Conservation (phyloP, 306 rosid species). For the Cicer cuneatum region DNA sequence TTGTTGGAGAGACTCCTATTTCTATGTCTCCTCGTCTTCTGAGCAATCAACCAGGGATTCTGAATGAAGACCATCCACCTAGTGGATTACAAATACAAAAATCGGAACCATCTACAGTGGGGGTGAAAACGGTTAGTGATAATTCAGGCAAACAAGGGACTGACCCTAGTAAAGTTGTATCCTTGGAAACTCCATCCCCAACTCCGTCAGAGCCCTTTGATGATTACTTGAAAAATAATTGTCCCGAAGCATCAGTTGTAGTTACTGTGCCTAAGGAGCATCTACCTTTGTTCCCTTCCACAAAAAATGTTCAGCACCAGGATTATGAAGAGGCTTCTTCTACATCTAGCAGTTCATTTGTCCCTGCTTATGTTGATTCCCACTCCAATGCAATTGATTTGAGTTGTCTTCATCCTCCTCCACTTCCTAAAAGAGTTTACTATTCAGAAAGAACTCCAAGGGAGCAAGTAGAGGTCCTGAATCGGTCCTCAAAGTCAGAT, state of each 20-base stretch:
- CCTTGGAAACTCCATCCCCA: conserved; percentile 47
- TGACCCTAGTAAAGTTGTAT: conserved; percentile 48
- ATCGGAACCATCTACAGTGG: conserved; percentile 50
- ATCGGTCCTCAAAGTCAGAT: conserved; percentile 79
- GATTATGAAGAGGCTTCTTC: conserved; percentile 58
- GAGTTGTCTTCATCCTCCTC: conserved; percentile 66
- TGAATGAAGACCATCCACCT: conserved; percentile 47
- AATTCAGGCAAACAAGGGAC: conserved; percentile 53
- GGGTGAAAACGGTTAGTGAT: conserved; percentile 49
- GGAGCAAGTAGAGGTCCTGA: conserved; percentile 76
- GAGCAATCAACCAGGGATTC: conserved; percentile 48
- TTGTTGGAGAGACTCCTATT: conserved; percentile 49
- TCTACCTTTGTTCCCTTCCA: conserved; percentile 42
- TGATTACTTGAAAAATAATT: conserved; percentile 35
- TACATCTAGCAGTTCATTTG: conserved; percentile 52
- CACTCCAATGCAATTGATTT: conserved; percentile 64
- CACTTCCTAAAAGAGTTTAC: conserved; percentile 68
- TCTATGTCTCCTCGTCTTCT: conserved; percentile 48
- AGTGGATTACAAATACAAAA: conserved; percentile 51
- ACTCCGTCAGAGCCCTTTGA: conserved; percentile 49
- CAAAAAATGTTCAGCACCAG: conserved; percentile 56
- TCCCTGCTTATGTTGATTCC: conserved; percentile 55
- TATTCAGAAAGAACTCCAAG: conserved; percentile 81
- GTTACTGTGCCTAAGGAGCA: conserved; percentile 51
- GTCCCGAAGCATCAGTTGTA: conserved; percentile 49